Conservation (phyloP, 768 basidiomycete genomes). For the Trametopsis cervina region DNA sequence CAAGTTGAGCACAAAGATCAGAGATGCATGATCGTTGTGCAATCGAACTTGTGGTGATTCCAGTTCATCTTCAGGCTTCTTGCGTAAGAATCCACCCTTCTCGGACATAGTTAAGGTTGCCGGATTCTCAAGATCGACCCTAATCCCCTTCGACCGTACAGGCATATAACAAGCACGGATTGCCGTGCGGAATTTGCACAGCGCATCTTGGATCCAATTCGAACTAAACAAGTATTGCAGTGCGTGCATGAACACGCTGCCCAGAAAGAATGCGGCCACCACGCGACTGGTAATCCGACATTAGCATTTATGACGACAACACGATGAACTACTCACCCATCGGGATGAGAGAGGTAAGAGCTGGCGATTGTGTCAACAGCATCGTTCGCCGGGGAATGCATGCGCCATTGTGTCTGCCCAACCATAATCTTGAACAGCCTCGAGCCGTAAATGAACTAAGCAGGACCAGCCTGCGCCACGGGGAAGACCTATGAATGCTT, state of each 20-base stretch:
- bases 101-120: neutral
- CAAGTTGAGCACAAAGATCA: conserved; percentile 22
- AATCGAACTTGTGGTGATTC: conserved; percentile 7
- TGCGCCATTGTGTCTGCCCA: neutral
- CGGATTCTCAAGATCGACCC: conserved; percentile 2
- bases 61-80: neutral
- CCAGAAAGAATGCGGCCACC: conserved; percentile 33
- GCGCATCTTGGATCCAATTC: conserved; percentile 13
- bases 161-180: conserved; percentile 7
- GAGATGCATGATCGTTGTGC: conserved; percentile 16
- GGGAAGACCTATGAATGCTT: too few relatives aligned
- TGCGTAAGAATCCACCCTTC: neutral
- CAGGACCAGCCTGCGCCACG: conserved; percentile 9
- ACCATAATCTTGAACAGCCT: neutral
- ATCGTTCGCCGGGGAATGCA: neutral
- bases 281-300: conserved; percentile 23
- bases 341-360: conserved; percentile 6
- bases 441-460: conserved; percentile 1
- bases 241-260: conserved; percentile 33
- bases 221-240: conserved; percentile 22
- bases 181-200: neutral
- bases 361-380: neutral
- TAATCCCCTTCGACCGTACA: neutral
- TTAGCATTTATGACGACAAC: neutral
- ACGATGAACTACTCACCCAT: conserved; percentile 4